Conservation (phyloP, 768 basidiomycete genomes). For the Saitozyma podzolica region DNA sequence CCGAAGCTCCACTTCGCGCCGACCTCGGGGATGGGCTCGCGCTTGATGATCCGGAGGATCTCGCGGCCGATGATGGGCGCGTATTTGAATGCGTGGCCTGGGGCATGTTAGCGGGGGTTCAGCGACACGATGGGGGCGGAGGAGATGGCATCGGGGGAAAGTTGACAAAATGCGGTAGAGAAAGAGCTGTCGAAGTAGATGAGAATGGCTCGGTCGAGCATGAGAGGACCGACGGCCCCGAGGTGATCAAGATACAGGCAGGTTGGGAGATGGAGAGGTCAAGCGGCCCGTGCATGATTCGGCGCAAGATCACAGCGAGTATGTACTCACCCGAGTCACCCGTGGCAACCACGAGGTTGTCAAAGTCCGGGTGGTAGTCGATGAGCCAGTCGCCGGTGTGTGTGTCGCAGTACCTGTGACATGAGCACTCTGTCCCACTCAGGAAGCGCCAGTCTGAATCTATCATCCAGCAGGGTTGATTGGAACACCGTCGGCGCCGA, state of each 20-base stretch:
- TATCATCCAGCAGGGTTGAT: too few relatives aligned
- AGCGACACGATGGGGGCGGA: too few relatives aligned
- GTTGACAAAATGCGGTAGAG: too few relatives aligned
- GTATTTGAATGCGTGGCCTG: slow-evolving; percentile 61
- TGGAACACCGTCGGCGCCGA: slow-evolving; percentile 2
- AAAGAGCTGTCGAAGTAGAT: too few relatives aligned
- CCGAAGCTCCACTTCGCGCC: slow-evolving; percentile 64
- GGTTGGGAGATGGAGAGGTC: too few relatives aligned
- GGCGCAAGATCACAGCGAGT: neutral
- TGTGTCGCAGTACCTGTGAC: slow-evolving; percentile 80
- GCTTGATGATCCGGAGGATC: slow-evolving; percentile 71
- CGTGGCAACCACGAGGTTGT: slow-evolving; percentile 73
- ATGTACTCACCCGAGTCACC: slow-evolving; percentile 74
- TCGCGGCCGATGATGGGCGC: slow-evolving; percentile 78
- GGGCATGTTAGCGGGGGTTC: too few relatives aligned
- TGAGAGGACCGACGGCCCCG: too few relatives aligned
- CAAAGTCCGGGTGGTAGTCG: slow-evolving; percentile 63
- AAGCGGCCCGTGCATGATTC: neutral
- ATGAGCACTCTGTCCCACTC: neutral
- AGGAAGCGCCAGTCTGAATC: too few relatives aligned
- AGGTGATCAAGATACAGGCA: too few relatives aligned
- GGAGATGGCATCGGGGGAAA: too few relatives aligned
- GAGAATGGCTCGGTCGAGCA: too few relatives aligned
- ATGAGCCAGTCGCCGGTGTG: slow-evolving; percentile 87
- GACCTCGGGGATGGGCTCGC: slow-evolving; percentile 60